Evolutionary conservation across 2,329 filamentous ascomycete genomes (phyloP).

Genomic region (Fusarium tuaranense): DNA sequence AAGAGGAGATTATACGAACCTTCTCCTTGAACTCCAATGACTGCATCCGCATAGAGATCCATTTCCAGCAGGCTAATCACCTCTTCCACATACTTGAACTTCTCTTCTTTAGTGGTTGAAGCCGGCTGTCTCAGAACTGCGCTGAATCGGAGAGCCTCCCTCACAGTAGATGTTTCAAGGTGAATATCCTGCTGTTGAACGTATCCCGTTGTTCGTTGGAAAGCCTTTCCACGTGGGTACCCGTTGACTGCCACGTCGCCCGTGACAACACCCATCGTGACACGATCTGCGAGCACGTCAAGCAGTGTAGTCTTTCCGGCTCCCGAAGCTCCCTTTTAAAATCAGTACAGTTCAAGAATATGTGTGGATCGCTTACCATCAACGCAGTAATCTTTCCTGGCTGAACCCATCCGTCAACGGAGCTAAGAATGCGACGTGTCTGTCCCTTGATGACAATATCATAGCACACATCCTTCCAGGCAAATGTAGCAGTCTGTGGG

Average conservation of each 20-base stretch:
- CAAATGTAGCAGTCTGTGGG: slow-evolving; percentile 60
- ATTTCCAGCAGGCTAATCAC: slow-evolving; percentile 72
- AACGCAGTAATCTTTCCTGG: slow-evolving; percentile 77
- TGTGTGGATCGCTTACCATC: slow-evolving; percentile 57
- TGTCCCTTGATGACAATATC: slow-evolving; percentile 76
- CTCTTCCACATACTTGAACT: slow-evolving; percentile 83
- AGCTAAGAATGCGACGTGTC: slow-evolving; percentile 71
- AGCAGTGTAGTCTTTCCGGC: slow-evolving; percentile 89
- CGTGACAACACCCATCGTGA: slow-evolving; percentile 85
- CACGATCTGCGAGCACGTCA: slow-evolving; percentile 84
- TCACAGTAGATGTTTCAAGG: slow-evolving; percentile 68
- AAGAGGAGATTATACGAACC: slow-evolving; percentile 42
- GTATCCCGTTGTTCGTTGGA: slow-evolving; percentile 89
- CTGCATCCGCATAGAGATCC: slow-evolving; percentile 70
- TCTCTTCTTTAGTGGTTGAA: slow-evolving; percentile 74
- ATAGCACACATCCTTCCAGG: slow-evolving; percentile 78
- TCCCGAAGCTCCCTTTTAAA: slow-evolving; percentile 70
- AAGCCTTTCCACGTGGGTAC: slow-evolving; percentile 75
- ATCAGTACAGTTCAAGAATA: neutral
- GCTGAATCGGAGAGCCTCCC: slow-evolving; percentile 84
- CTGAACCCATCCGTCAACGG: slow-evolving; percentile 80
- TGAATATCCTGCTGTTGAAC: slow-evolving; percentile 93
- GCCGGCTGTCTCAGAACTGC: slow-evolving; percentile 83
- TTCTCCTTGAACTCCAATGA: slow-evolving; percentile 69
- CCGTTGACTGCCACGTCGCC: slow-evolving; percentile 78